Conservation (phyloP, 2,329 filamentous ascomycete genomes). For the Pseudogymnoascus sp. region DNA sequence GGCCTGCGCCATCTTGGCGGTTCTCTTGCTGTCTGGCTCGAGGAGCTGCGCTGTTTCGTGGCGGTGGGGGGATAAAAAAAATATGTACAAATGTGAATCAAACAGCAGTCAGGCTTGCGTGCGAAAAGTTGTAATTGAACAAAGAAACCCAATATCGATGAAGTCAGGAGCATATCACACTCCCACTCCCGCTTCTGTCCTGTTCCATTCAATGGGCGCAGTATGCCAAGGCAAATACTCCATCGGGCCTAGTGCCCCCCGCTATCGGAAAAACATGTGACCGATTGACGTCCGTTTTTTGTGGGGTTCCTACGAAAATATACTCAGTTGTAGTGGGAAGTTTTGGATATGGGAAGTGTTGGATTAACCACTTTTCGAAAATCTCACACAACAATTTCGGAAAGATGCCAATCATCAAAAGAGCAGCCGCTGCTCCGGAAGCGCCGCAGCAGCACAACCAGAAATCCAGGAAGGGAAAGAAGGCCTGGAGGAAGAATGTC, state of each 20-base stretch:
- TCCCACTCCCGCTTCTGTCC: conserved; percentile 3
- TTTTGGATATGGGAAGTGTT: conserved; percentile 8
- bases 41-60: conserved; percentile 2
- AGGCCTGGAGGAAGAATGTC: conserved; percentile 98
- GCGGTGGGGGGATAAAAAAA: conserved; percentile 1
- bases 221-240: conserved; percentile 4
- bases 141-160: conserved; percentile 7
- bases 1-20: conserved; percentile 67
- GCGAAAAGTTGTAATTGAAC: neutral
- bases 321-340: neutral
- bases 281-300: conserved; percentile 1
- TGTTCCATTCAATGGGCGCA: conserved; percentile 5
- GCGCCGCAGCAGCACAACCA: conserved; percentile 79
- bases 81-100: conserved; percentile 6
- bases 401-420: conserved; percentile 28
- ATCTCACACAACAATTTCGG: conserved; percentile 7
- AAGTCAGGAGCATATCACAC: conserved; percentile 6
- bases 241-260: neutral
- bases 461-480: conserved; percentile 92
- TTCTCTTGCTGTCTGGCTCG: neutral
- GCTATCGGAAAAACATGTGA: neutral
- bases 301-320: conserved; percentile 5
- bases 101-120: conserved; percentile 1
- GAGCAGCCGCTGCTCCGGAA: conserved; percentile 37
- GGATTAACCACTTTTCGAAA: neutral